These are phyloP conservation scores for Micractinium sp. DNA, from an alignment of 139 green algal species.

Conservation along the genomic window DNA sequence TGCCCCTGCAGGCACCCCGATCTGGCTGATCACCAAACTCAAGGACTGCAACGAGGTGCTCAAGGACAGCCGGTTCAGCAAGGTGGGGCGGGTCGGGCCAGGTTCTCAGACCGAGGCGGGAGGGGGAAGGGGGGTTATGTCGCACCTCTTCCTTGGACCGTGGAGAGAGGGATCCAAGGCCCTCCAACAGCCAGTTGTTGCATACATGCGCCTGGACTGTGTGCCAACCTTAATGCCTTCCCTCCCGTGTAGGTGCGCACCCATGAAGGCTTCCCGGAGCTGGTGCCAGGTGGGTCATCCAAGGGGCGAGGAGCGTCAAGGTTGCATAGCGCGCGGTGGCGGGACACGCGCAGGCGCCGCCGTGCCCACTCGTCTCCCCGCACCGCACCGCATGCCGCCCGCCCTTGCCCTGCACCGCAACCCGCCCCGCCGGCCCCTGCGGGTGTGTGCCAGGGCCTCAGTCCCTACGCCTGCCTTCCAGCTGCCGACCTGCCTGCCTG, in stretches of 20 bases:
- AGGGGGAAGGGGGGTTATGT: not conserved
- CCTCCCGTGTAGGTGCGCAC: conserved; percentile 42
- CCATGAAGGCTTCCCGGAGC: conserved; percentile 53
- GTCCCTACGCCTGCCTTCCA: no score
- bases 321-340: not conserved
- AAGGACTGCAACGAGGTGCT: conserved; percentile 45
- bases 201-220: no score
- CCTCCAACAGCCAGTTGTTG: not conserved
- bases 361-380: no score
- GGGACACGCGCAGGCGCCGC: no score
- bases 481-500: not conserved
- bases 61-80: conserved; percentile 48
- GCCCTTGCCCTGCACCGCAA: not conserved
- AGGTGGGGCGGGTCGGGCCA: conserved; percentile 18
- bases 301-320: not conserved
- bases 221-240: not conserved
- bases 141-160: no score
- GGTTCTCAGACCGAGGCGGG: not conserved
- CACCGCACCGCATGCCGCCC: no score
- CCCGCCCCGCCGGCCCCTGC: not conserved
- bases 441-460: no score
- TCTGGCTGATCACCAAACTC: conserved; percentile 51
- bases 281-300: conserved; percentile 14
- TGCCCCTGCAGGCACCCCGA: conserved; percentile 13
- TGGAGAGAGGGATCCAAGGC: not conserved